Conservation (phyloP, 2,329 filamentous ascomycete genomes). For the Colletotrichum sp. region DNA sequence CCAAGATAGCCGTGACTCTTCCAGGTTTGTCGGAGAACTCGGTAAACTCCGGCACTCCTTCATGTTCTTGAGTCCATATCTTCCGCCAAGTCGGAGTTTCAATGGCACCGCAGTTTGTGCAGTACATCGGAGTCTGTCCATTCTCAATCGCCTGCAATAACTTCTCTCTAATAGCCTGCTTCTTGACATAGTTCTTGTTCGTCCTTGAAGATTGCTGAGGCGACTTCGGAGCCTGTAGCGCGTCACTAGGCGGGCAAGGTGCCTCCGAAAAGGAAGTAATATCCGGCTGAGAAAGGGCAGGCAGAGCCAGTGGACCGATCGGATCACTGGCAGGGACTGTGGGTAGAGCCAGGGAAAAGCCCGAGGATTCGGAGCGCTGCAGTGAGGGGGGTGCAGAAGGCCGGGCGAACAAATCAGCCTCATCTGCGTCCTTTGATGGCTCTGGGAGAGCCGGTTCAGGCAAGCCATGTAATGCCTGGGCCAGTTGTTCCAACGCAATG, state of each 20-base stretch:
- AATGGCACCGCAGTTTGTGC: slow-evolving; percentile 91
- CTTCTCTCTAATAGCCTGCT: slow-evolving; percentile 64
- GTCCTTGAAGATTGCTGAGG: slow-evolving; percentile 46
- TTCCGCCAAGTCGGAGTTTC: slow-evolving; percentile 97
- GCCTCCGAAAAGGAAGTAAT: slow-evolving; percentile 38
- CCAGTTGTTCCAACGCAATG: slow-evolving; percentile 1
- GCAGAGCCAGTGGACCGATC: slow-evolving; percentile 38
- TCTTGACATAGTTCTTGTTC: slow-evolving; percentile 70
- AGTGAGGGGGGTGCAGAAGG: slow-evolving; percentile 4
- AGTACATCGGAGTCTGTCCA: slow-evolving; percentile 87
- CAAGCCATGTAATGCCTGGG: neutral
- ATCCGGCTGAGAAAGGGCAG: slow-evolving; percentile 22
- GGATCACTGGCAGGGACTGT: slow-evolving; percentile 34
- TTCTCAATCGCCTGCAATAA: slow-evolving; percentile 71
- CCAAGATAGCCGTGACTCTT: slow-evolving; percentile 75
- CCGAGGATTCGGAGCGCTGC: slow-evolving; percentile 25
- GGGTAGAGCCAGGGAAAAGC: slow-evolving; percentile 34
- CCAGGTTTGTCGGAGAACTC: slow-evolving; percentile 77
- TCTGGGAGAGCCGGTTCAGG: neutral
- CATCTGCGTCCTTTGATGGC: neutral
- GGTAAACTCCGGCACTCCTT: slow-evolving; percentile 72
- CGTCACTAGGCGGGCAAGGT: slow-evolving; percentile 49
- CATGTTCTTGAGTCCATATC: slow-evolving; percentile 80
- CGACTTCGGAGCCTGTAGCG: slow-evolving; percentile 38
- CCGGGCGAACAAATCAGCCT: neutral